Evolutionary conservation across 2,329 filamentous ascomycete genomes (phyloP), one percentile per base, ranked within the genome.

Genomic region (Epichloe glyceriae): DNA sequence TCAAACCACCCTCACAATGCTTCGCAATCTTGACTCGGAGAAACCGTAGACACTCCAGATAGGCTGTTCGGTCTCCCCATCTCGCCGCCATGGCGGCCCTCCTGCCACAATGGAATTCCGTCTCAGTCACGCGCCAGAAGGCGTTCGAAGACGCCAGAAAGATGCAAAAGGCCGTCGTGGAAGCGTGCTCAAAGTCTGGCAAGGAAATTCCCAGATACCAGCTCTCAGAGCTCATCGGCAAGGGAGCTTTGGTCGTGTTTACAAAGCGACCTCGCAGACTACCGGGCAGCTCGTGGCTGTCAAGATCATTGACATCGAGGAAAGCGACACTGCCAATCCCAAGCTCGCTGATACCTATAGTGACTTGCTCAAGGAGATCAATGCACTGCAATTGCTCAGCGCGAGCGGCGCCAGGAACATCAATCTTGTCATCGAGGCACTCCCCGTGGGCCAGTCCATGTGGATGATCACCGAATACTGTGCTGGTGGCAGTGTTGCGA

Each of bases 401-500:
- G 83, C 87, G 57, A 85, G 77, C 56, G 83, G 82, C 46, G 86
- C 86, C 17, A 78, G 79, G 57, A 91, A 91, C 61, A 82, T 94
- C 68, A 93, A 91, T 63, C 78, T 83, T 58, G 84, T 91, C 48
- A 82, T 90, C 58, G 86, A 90, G 57, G 86, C 86, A 4, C 74
- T 90, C 19, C 81, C 85, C 8, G 80, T 91, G 38, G 85, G 85
- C 41, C 82, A 85, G 58, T 80, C 87, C 53, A 83, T 94, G 70
- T 94, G 88, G 88, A 87, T 93, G 71, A 80, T 93, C 51, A 90
- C 85, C 53, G 86, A 93, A 67, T 89, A 90, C 65, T 90, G 87
- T 59, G 86, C 85, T 5, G 88, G 88, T 54, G 88, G 88, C 46
- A 93, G 87, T 64, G 83, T 94, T 64, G 83, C 78, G 56, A 90